Conservation (phyloP, 2,329 filamentous ascomycete genomes). For the Emydomyces testavorans region DNA sequence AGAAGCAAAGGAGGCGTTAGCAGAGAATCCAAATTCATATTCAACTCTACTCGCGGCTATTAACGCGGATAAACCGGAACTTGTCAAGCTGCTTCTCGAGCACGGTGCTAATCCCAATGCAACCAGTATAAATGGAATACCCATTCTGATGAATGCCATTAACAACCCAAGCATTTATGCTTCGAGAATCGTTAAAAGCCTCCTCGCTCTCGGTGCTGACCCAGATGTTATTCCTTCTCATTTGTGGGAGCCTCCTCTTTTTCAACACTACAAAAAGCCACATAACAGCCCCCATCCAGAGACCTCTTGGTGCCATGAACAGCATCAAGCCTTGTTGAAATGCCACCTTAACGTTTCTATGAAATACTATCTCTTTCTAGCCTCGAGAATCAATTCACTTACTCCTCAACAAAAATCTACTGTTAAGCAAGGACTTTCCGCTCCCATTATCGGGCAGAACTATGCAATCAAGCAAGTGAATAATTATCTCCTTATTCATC, state of each 20-base stretch:
- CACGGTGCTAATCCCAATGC: slow-evolving; percentile 16
- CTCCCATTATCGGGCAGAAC: slow-evolving; percentile 11
- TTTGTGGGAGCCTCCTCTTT: background rate
- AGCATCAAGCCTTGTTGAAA: background rate
- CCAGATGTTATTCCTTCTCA: slow-evolving; percentile 12
- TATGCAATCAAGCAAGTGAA: slow-evolving; percentile 10
- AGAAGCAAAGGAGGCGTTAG: slow-evolving; percentile 2
- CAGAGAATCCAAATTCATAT: slow-evolving; percentile 7
- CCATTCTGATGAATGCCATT: slow-evolving; percentile 14
- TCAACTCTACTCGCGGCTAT: slow-evolving; percentile 13
- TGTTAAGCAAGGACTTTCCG: background rate
- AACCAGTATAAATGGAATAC: slow-evolving; percentile 7
- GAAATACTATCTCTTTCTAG: slow-evolving; percentile 10
- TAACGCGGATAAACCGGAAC: slow-evolving; percentile 5
- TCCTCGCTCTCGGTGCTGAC: slow-evolving; percentile 14
- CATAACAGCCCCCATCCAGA: background rate
- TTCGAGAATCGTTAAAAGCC: slow-evolving; percentile 6
- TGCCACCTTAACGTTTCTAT: slow-evolving; percentile 5
- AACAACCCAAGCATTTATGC: slow-evolving; percentile 7
- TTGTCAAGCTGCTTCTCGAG: slow-evolving; percentile 13
- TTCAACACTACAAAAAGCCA: background rate
- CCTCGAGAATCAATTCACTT: slow-evolving; percentile 3
- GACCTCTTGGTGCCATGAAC: background rate
- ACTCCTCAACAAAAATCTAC: background rate
- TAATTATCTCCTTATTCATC: slow-evolving; percentile 8